Percentiles rank a stretch among this genome's conserved stretches.
These are phyloP conservation scores for Gaertneriomyces sp. DNA, from an alignment of 192 early-diverging fungal genomes.

Conservation along the genomic window DNA sequence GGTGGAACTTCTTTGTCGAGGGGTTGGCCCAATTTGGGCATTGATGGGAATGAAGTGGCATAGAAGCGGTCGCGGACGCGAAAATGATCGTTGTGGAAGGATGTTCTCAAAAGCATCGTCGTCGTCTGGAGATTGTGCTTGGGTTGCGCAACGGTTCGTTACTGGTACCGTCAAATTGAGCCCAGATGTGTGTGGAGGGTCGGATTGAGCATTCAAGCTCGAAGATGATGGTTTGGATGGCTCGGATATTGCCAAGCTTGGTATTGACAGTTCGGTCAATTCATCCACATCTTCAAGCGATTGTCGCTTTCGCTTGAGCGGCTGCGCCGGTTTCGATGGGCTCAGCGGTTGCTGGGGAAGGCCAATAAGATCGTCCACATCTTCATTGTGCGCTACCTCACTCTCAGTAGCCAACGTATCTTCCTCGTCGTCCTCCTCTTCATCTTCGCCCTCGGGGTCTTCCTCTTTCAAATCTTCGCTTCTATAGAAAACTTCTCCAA, in stretches of 20 bases:
- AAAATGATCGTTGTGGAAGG: neutral
- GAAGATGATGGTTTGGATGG: neutral
- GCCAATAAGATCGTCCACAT: neutral
- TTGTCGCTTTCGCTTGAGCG: too few species aligned
- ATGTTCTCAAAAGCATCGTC: conserved; percentile 11
- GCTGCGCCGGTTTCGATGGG: neutral
- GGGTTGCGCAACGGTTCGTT: too few species aligned
- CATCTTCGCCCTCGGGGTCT: neutral
- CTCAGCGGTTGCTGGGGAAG: neutral
- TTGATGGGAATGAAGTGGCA: neutral
- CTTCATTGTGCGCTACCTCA: neutral
- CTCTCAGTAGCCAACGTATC: neutral
- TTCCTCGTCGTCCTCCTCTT: neutral
- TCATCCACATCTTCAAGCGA: neutral
- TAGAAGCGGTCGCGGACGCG: neutral
- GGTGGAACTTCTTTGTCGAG: neutral
- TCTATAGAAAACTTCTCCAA: conserved; percentile 9
- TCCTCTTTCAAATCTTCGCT: neutral
- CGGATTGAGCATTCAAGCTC: too few species aligned
- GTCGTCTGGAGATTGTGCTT: neutral
- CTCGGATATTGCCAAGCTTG: neutral
- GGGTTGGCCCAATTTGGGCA: neutral
- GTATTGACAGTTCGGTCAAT: neutral
- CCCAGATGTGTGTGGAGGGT: too few species aligned
- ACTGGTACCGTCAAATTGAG: too few species aligned